These are phyloP conservation scores for Marasmius oreades DNA, from an alignment of 1,284 basidiomycete genomes.

Conservation along the genomic window DNA sequence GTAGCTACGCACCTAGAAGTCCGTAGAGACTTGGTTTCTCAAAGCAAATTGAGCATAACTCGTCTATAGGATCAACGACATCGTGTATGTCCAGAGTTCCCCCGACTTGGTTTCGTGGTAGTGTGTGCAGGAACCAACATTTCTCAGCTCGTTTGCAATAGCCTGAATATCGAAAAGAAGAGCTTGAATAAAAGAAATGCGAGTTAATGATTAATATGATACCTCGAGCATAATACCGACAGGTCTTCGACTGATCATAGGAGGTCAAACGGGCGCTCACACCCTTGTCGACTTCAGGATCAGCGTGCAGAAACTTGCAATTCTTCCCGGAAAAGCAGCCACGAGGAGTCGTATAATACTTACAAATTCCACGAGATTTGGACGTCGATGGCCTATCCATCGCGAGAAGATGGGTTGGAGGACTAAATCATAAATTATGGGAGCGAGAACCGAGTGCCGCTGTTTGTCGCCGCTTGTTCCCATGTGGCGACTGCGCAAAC, in stretches of 20 bases:
- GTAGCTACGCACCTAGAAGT: conserved; percentile 50
- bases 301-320: conserved; percentile 74
- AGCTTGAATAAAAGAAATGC: background rate
- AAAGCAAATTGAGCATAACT: conserved; percentile 66
- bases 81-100: conserved; percentile 21
- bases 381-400: conserved; percentile 52
- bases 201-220: conserved; percentile 4
- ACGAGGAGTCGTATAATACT: conserved; percentile 52
- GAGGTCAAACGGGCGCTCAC: conserved; percentile 48
- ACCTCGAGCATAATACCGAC: conserved; percentile 61
- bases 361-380: conserved; percentile 60
- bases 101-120: conserved; percentile 19
- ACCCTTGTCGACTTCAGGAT: conserved; percentile 21
- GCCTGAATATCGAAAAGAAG: conserved; percentile 33
- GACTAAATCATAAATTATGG: background rate
- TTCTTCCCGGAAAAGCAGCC: conserved; percentile 63
- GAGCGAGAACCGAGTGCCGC: background rate
- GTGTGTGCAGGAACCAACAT: conserved; percentile 69
- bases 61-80: conserved; percentile 33
- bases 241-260: conserved; percentile 65
- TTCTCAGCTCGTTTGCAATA: conserved; percentile 61
- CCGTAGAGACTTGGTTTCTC: conserved; percentile 68
- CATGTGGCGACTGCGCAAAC: background rate
- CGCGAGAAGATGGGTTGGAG: background rate
- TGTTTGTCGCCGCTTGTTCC: background rate